Conservation (phyloP, 1,284 basidiomycete species). For the Ganoderma boninense region DNA sequence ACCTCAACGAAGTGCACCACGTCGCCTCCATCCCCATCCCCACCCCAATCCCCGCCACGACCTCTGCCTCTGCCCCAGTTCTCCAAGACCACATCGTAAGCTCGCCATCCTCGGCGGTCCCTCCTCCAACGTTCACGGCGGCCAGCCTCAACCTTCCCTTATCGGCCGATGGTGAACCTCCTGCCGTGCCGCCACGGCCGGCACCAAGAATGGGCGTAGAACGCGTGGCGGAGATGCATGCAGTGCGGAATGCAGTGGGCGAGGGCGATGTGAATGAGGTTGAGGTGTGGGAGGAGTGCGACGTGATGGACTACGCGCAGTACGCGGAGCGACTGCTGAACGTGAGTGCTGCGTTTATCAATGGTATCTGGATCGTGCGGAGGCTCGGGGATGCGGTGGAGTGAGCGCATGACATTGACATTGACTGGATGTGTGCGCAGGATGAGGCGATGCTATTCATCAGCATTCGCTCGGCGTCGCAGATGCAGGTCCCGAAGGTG, state of each 20-base stretch:
- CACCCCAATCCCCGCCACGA: slow-evolving; percentile 34
- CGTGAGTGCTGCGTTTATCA: slow-evolving; percentile 45
- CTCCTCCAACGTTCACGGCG: not conserved
- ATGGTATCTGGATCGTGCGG: too few relatives aligned
- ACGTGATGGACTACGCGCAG: slow-evolving; percentile 69
- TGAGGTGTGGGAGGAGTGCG: slow-evolving; percentile 70
- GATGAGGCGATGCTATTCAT: slow-evolving; percentile 85
- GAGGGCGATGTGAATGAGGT: slow-evolving; percentile 78
- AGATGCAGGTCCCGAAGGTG: slow-evolving; percentile 77
- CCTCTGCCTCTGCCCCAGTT: slow-evolving; percentile 8
- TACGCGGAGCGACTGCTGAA: slow-evolving; percentile 73
- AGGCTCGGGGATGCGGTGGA: not conserved
- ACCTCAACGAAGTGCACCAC: slow-evolving; percentile 69
- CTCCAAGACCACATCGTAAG: not conserved
- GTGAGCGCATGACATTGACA: not conserved
- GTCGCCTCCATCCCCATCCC: not conserved
- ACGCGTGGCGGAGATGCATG: slow-evolving; percentile 73
- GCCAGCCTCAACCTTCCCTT: not conserved
- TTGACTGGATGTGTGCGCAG: slow-evolving; percentile 42
- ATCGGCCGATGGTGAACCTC: slow-evolving; percentile 30
- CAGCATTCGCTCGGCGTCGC: slow-evolving; percentile 70
- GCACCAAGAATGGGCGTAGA: slow-evolving; percentile 69
- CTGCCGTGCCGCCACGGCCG: slow-evolving; percentile 65
- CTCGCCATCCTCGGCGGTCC: slow-evolving; percentile 11
- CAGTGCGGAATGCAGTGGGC: slow-evolving; percentile 48